Conservation (phyloP, 352 stramenopile genomes). For the Phytophthora megakarya region DNA sequence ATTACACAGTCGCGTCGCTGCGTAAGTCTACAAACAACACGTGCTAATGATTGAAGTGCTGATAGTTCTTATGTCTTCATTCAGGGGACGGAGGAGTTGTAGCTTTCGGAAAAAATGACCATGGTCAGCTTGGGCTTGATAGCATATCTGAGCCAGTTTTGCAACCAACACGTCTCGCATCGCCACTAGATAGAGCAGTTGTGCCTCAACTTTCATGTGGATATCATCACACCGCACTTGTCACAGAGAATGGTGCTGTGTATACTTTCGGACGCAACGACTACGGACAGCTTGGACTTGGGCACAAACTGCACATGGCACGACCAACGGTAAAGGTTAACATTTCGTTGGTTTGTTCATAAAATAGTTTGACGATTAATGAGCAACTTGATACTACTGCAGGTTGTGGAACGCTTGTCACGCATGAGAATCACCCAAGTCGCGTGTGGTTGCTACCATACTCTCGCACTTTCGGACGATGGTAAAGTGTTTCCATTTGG, state of each 20-base stretch:
- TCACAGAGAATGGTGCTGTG: conserved; percentile 70
- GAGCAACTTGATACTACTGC: conserved; percentile 8
- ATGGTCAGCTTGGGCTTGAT: conserved; percentile 89
- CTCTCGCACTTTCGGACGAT: conserved; percentile 78
- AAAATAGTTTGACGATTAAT: no score
- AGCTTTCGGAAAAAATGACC: conserved; percentile 93
- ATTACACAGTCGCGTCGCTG: conserved; percentile 83
- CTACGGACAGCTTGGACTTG: conserved; percentile 93
- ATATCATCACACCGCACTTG: conserved; percentile 91
- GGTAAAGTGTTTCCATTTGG: conserved; percentile 92
- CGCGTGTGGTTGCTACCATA: conserved; percentile 88
- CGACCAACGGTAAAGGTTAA: conserved; percentile 68
- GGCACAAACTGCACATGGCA: conserved; percentile 74
- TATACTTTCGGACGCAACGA: conserved; percentile 93
- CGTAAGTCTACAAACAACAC: conserved; percentile 33
- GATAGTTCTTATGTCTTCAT: conserved; percentile 5
- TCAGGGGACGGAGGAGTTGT: conserved; percentile 66
- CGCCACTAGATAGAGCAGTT: conserved; percentile 62
- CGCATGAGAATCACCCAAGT: conserved; percentile 71
- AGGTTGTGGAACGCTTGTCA: conserved; percentile 60
- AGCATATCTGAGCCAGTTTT: conserved; percentile 48
- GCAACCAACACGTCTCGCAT: conserved; percentile 50
- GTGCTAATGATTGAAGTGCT: not conserved
- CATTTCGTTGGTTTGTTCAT: no score
- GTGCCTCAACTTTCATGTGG: conserved; percentile 86